Base-by-base conservation (phyloP, 176 grass and related monocot genomes). In the maize (Zea mays) region DNA sequence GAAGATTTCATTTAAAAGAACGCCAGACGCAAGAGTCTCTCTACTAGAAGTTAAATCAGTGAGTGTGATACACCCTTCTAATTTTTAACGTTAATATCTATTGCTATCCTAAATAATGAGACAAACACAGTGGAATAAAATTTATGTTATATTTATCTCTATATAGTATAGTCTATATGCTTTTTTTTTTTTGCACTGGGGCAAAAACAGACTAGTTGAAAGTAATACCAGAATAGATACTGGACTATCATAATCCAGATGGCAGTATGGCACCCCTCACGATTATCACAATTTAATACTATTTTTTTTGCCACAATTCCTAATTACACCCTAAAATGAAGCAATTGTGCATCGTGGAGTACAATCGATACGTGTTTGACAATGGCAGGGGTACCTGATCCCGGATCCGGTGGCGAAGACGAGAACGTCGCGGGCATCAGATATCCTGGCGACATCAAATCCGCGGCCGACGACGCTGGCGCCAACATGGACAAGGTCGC, bases 371-470 rank as follows among this genome's bases (percentile, higher is more conserved):
- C 12, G 7, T 5, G 68, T 37, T 62, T 62, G 13, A 43, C 4
- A 72, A n/a, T 27, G 5, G 20, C 27, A 41, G 50, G 50, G 47
- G n/a, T 9, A 93, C 91, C 91, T 93, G 79, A 94, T 91, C 71
- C 91, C 91, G 33, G 91, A 85, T 85, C 91, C 91, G 40, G 88
- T 94, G 84, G 85, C 91, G 54, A 94, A 94, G 69, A 94, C 74
- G 48, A 94, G 74, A 45, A 91, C 76, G 34, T 85, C 43, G 14
- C 80, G 77, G 9, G 77, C 82, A 17, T n/a, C 80, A 7, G 48
- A 55, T 27, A 93, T 86, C 77, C 76, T 82, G 15, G 33, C 65
- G 34, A 86, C 66, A 46, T 78, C 85, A 41, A 93, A 93, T 1
- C 91, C 91, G 15, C 78, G 63, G 21, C 91, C 91, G 50, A 93